Conservation (phyloP, 352 stramenopile species). For the Phytophthora pseudosyringae region DNA sequence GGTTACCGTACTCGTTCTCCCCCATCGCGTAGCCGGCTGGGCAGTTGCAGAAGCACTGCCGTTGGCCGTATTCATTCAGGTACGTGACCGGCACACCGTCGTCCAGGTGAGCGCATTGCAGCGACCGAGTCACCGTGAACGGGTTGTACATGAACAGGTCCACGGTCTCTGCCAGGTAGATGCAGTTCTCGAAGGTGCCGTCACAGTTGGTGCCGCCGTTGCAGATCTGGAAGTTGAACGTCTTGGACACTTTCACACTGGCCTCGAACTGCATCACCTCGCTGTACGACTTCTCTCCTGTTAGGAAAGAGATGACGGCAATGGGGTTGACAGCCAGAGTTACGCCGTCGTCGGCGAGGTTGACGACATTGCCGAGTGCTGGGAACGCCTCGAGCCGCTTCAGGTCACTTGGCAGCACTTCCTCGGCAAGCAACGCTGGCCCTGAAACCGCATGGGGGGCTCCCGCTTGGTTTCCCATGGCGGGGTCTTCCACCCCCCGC, state of each 20-base stretch:
- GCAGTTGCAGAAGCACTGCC: conserved; percentile 69
- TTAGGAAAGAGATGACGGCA: conserved; percentile 54
- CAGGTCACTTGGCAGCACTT: conserved; percentile 31
- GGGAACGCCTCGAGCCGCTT: conserved; percentile 48
- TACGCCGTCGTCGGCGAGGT: conserved; percentile 15
- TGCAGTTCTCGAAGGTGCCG: conserved; percentile 37
- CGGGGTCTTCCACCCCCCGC: conserved; percentile 15
- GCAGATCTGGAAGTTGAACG: conserved; percentile 54
- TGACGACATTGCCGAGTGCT: conserved; percentile 39
- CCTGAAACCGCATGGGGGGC: not conserved
- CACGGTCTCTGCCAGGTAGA: conserved; percentile 39
- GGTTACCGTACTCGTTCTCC: conserved; percentile 19
- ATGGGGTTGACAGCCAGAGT: conserved; percentile 19
- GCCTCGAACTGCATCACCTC: conserved; percentile 43
- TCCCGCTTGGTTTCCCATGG: conserved; percentile 21
- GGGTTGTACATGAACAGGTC: conserved; percentile 77
- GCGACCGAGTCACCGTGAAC: conserved; percentile 46
- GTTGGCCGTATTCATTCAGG: conserved; percentile 35
- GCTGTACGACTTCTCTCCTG: conserved; percentile 41
- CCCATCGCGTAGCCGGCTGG: conserved; percentile 41
- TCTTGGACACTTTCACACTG: conserved; percentile 32
- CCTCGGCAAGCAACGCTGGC: conserved; percentile 16
- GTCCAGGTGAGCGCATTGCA: conserved; percentile 44
- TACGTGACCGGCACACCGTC: conserved; percentile 60
- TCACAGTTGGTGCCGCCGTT: conserved; percentile 17